Base-by-base conservation (phyloP, 345 rosid species). In the Lepidium sativum region DNA sequence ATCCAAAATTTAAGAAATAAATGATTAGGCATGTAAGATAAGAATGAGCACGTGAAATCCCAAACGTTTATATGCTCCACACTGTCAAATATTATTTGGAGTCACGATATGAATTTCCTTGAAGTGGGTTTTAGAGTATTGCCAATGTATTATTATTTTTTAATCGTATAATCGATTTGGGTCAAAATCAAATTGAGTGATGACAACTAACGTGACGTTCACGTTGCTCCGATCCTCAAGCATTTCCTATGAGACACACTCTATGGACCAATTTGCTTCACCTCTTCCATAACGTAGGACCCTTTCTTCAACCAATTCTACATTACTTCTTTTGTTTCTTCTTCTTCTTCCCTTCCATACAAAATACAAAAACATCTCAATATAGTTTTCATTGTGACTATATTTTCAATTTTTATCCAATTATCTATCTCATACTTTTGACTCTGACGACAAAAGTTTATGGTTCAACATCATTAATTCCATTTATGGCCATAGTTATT, bases 201-300 rank as follows among this genome's bases (percentile, higher is more conserved):
- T 44, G 63, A 67, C 77, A 72, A 72, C 68, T 73, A 66, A 73
- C 68, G 66, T 73, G 72, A 67, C 67, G 71, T 72, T 65, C 76
- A 72, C 71, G 71, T 72, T 72, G 66, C 27, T 50, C 37, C 21
- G 72, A 51, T 59, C 62, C 72, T 45, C 72, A 51, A 53, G 51
- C 53, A 43, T 6, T 39, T 60, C 63, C 67, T 59, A 66, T 68
- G 77, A 53, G 77, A 59, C 63, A 73, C 72, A 65, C 57, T 67
- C 40, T 60, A 53, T 45, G 77, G 77, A 73, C 77, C 77, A 53
- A 29, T 53, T 50, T 51, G 63, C 68, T 66, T 67, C 72, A 66
- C 68, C 72, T 60, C 68, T 21, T 60, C 77, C 77, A 73, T 67
- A 67, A 60, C 77, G 72, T 73, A 73, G 77, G 77, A 51, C 76